These are phyloP conservation scores for Zymoseptoria brevis DNA, from an alignment of 2,329 filamentous ascomycete genomes.

Conservation along the genomic window DNA sequence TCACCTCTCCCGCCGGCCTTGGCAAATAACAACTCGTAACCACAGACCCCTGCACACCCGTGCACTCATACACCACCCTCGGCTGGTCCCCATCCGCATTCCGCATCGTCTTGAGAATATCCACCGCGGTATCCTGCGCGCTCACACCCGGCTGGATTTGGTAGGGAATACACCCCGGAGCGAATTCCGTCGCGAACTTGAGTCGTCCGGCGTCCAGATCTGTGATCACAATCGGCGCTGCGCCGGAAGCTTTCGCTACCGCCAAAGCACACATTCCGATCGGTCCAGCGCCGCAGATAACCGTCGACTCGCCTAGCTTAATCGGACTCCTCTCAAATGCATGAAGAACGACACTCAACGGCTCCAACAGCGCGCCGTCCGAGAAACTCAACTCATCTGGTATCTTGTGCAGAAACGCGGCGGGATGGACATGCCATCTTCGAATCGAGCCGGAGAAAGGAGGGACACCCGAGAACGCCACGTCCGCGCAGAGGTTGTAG, in stretches of 20 bases:
- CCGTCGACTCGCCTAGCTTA: constrained; percentile 30
- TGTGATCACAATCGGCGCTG: constrained; percentile 69
- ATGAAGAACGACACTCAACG: constrained; percentile 41
- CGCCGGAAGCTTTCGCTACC: constrained; percentile 55
- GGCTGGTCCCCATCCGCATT: constrained; percentile 20
- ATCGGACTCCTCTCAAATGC: constrained; percentile 34
- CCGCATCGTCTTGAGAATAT: constrained; percentile 18
- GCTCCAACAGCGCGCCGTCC: constrained; percentile 81
- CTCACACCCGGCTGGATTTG: constrained; percentile 18
- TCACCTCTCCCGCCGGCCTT: constrained; percentile 24
- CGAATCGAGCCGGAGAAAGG: constrained; percentile 79
- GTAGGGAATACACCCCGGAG: constrained; percentile 28
- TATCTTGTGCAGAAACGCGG: constrained; percentile 86
- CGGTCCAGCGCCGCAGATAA: constrained; percentile 56
- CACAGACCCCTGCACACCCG: constrained; percentile 29
- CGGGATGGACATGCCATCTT: constrained; percentile 72
- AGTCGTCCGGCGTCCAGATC: constrained; percentile 76
- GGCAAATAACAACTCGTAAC: constrained; percentile 23
- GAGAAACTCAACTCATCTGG: constrained; percentile 66
- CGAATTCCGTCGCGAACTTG: constrained; percentile 66
- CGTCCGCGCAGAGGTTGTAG: constrained; percentile 83
- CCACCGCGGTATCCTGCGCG: constrained; percentile 20
- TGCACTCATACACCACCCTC: constrained; percentile 29
- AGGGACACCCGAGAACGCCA: constrained; percentile 84
- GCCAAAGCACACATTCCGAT: constrained; percentile 54